A percentile compares a stretch with the other conserved stretches of the same genome.
phyloP scores from a whole-genome alignment of 2,329 filamentous ascomycete species.

The Ophiostoma sp. region DNA sequence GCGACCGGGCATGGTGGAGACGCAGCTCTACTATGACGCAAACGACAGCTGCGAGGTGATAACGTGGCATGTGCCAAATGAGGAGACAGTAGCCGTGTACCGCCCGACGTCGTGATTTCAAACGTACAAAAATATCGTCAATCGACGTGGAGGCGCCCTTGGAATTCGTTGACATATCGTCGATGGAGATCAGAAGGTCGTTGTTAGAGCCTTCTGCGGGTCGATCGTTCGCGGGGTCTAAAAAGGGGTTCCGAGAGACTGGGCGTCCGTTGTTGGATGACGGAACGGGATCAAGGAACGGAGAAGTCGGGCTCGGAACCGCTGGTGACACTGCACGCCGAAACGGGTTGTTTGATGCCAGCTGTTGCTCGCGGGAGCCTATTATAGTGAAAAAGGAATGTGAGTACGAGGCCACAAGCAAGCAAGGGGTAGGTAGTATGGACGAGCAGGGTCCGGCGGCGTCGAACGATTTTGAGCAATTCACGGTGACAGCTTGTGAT shows the following conservation, averaged over 20 bases:
- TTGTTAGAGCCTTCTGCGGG: constrained; percentile 3
- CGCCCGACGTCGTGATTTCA: neutral
- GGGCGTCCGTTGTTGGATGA: constrained; percentile 16
- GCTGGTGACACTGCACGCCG: constrained; percentile 21
- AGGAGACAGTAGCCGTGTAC: neutral
- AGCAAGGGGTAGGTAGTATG: constrained; percentile 6
- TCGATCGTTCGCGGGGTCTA: constrained; percentile 19
- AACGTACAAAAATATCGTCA: constrained; percentile 23
- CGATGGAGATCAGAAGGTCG: constrained; percentile 18
- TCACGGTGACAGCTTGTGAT: neutral
- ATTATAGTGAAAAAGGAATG: constrained; percentile 20
- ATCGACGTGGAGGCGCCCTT: constrained; percentile 14
- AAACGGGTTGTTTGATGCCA: constrained; percentile 23
- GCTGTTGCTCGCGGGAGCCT: constrained; percentile 24
- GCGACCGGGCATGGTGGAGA: constrained; percentile 14
- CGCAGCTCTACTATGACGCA: constrained; percentile 13
- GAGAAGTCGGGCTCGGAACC: constrained; percentile 20
- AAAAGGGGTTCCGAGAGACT: constrained; percentile 23
- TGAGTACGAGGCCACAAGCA: constrained; percentile 24
- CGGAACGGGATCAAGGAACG: constrained; percentile 19
- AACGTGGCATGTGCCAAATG: neutral
- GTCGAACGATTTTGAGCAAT: neutral
- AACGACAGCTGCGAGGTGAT: constrained; percentile 1
- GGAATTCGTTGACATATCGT: constrained; percentile 17
- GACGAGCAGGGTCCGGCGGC: too few relatives aligned